Evolutionary conservation across 805 yeast species (phyloP).

Genomic region (Lipomyces orientalis): DNA sequence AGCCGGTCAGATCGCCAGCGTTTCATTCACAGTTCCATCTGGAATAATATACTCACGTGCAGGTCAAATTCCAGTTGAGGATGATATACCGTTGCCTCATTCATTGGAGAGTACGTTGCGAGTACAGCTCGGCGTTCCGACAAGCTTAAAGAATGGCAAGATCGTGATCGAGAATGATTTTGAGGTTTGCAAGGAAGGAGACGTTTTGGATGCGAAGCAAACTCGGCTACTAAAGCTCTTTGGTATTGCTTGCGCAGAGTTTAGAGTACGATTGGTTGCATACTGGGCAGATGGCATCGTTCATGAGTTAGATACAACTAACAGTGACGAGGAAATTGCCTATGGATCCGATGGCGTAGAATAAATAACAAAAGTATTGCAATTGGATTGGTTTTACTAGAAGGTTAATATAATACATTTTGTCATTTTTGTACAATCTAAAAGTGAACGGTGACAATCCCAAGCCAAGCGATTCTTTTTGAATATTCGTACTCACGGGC

Average conservation of each 20-base stretch:
- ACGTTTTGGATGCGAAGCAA: constrained; percentile 83
- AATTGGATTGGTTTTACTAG: background rate
- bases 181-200: constrained; percentile 80
- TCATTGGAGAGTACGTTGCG: constrained; percentile 93
- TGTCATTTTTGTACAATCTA: background rate
- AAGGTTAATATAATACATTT: background rate
- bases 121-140: constrained; percentile 81
- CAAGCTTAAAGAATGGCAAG: constrained; percentile 88
- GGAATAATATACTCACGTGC: constrained; percentile 95
- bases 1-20: constrained; percentile 83
- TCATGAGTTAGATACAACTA: constrained; percentile 24
- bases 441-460: background rate
- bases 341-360: constrained; percentile 20
- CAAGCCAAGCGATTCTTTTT: background rate
- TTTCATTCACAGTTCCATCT: constrained; percentile 82
- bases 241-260: constrained; percentile 93
- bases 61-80: constrained; percentile 86
- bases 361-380: background rate
- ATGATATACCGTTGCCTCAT: constrained; percentile 96
- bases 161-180: constrained; percentile 76
- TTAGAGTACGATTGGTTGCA: constrained; percentile 79
- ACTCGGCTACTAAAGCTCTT: constrained; percentile 91
- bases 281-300: constrained; percentile 64
- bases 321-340: constrained; percentile 12
- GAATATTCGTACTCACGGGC: background rate